Base-by-base conservation (phyloP, 371 early-diverging fungal species). In the Lichtheimia ramosa region DNA sequence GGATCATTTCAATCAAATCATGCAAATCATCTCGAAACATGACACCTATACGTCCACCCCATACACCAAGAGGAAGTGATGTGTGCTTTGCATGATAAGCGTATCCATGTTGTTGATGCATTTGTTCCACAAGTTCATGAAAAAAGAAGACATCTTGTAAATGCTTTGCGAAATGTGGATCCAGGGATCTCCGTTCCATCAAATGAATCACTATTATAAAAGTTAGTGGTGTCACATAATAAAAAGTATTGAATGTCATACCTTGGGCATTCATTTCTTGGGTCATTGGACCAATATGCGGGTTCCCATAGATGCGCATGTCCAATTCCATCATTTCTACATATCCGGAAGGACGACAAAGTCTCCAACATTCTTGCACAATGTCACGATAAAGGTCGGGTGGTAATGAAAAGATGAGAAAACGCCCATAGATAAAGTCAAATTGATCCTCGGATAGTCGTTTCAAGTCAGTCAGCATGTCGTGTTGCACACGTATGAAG, bases 11-110 rank as follows among this genome's bases (percentile, higher is more conserved):
- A 3, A 70, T 64, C 12, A 79, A 42, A 25, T 54, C 41, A 48
- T 73, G 63, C 2, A 75, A 52, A 52, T 79, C 79, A 24, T 79
- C 75, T 34, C 68, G 58, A 51, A 79, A 75, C 60, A 79, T 64
- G 27, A 75, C 71, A 12, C 79, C 79, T 18, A 79, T 48, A 18
- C 70, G 58, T 18, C 79, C 79, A 7, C 72, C 79, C 79, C 79
- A 79, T 20, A 70, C 60, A 8, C 79, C 79, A 20, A 79, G 25
- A 3, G 79, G 79, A 15, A 79, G 46, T 15, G 79, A 79, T 10
- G 64, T 67, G 25, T 79, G 73, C n/a, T 62, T 69, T 7, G 56
- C 51, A 46, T 70, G 61, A 42, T 58, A 58, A 8, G 59, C 59
- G 25, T 58, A 49, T 10, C 59, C 59, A 51, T 58, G 51, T 8